Evolutionary conservation across 805 yeast genomes (phyloP).

Genomic region (Myxozyma vanderwaltii): DNA sequence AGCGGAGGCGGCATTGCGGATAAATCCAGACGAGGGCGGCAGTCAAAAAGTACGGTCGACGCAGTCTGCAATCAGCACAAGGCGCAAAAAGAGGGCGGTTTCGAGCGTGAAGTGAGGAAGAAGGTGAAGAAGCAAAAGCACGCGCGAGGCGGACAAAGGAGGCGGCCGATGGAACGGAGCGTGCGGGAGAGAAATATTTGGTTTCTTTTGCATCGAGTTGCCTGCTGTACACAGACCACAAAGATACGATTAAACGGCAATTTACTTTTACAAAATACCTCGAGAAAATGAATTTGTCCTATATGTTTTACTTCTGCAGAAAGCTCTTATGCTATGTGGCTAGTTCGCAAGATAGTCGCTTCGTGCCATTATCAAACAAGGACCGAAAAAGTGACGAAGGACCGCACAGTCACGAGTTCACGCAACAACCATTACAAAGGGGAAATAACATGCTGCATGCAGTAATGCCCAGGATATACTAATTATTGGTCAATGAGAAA

Average conservation of each 20-base stretch:
- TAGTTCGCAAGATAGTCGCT: too few species aligned
- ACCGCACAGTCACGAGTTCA: too few species aligned
- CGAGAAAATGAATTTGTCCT: too few species aligned
- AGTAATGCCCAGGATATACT: too few species aligned
- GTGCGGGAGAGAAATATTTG: constrained; percentile 8
- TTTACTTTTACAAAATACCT: not conserved
- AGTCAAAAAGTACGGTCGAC: not conserved
- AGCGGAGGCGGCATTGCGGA: constrained; percentile 5
- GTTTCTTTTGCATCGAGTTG: not conserved
- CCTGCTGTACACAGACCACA: too few species aligned
- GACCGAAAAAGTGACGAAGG: too few species aligned
- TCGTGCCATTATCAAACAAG: too few species aligned
- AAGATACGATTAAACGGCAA: not conserved
- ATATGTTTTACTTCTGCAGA: not conserved
- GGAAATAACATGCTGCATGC: too few species aligned
- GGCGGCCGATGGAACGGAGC: not conserved
- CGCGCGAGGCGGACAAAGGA: not conserved
- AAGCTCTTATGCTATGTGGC: too few species aligned
- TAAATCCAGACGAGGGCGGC: not conserved
- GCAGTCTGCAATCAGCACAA: not conserved
- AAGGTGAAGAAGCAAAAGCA: not conserved
- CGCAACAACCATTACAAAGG: too few species aligned
- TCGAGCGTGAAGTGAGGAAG: not conserved
- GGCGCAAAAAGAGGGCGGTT: not conserved
- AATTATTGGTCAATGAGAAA: too few species aligned